Evolutionary conservation across 2,329 filamentous ascomycete genomes (phyloP).

Genomic region (Orbilia ellipsospora): DNA sequence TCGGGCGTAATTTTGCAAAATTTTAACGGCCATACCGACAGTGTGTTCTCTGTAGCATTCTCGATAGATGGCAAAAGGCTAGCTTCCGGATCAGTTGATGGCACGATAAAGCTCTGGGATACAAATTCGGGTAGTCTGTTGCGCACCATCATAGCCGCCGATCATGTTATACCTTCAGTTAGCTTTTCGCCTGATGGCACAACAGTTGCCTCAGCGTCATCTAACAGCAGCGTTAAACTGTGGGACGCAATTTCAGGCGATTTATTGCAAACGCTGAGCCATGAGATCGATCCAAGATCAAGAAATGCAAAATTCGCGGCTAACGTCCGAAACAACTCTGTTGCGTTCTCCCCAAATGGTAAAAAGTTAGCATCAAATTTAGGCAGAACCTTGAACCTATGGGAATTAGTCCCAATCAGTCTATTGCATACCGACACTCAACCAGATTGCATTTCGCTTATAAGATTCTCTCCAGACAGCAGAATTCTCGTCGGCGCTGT

Average conservation of each 20-base stretch:
- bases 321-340: too few relatives aligned
- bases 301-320: too few relatives aligned
- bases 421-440: too few relatives aligned
- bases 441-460: too few relatives aligned
- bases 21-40: conserved; percentile 16
- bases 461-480: too few relatives aligned
- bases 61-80: conserved; percentile 49
- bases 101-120: conserved; percentile 64
- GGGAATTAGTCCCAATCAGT: too few relatives aligned
- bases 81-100: conserved; percentile 54
- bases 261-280: background rate
- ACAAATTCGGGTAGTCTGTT: background rate
- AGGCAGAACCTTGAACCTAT: too few relatives aligned
- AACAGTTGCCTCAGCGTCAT: conserved; percentile 3
- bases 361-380: too few relatives aligned
- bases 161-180: too few relatives aligned
- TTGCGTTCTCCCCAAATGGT: too few relatives aligned
- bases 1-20: conserved; percentile 62
- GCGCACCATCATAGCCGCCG: background rate
- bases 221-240: conserved; percentile 64
- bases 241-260: conserved; percentile 4
- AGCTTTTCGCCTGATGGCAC: conserved; percentile 46
- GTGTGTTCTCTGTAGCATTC: conserved; percentile 38
- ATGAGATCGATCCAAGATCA: background rate
- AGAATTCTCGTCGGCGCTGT: too few relatives aligned